Conservation (phyloP, 1,284 basidiomycete genomes). For the Heterobasidion parviporum region DNA sequence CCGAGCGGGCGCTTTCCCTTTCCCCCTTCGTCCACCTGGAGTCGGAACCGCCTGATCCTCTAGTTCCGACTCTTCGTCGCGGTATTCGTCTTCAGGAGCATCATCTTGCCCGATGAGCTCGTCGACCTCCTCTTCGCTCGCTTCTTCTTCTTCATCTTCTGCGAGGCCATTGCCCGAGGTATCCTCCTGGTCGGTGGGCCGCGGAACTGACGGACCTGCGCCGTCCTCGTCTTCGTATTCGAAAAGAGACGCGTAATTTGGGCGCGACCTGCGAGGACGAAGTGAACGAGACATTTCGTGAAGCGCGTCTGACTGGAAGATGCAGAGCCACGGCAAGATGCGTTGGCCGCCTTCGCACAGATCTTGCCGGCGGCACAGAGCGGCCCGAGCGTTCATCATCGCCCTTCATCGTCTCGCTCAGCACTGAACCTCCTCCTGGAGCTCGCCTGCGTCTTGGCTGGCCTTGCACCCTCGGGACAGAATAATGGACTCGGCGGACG, state of each 20-base stretch:
- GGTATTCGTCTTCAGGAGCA: slow-evolving; percentile 2
- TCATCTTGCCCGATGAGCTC: background rate
- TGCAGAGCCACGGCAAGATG: background rate
- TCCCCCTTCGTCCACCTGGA: slow-evolving; percentile 7
- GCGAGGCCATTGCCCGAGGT: slow-evolving; percentile 35
- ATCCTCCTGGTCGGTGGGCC: slow-evolving; percentile 16
- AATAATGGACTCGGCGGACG: too few relatives aligned
- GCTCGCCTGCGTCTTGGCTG: too few relatives aligned
- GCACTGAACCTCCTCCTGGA: background rate
- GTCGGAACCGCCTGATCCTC: slow-evolving; percentile 2
- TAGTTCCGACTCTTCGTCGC: background rate
- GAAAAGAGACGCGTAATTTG: slow-evolving; percentile 7
- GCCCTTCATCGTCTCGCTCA: background rate
- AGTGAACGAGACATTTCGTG: slow-evolving; percentile 9
- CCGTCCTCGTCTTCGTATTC: slow-evolving; percentile 2
- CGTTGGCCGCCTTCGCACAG: background rate
- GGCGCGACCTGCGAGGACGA: slow-evolving; percentile 10
- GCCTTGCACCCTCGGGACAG: too few relatives aligned
- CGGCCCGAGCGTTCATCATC: background rate
- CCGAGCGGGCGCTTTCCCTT: slow-evolving; percentile 4
- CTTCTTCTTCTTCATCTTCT: slow-evolving; percentile 16
- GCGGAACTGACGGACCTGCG: slow-evolving; percentile 7
- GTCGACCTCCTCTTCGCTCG: slow-evolving; percentile 7
- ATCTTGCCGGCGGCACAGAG: background rate
- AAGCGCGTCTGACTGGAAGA: background rate